phyloP scores from a whole-genome alignment of 2,329 filamentous ascomycete species.

The Neonectria ditissima region DNA sequence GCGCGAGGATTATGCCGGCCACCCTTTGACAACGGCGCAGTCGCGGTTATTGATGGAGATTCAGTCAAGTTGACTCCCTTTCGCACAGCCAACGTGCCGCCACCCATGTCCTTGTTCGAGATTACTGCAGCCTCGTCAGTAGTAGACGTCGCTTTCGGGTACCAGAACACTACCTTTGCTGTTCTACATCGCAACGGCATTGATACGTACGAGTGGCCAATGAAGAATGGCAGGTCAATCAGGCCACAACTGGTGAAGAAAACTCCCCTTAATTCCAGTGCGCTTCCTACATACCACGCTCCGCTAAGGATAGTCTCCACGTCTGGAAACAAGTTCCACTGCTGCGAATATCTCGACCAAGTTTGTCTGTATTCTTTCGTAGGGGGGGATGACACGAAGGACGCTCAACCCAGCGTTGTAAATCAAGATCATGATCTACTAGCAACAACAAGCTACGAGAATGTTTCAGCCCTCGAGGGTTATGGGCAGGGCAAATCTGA shows the following conservation, averaged over 20 bases:
- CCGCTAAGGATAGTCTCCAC: slow-evolving; percentile 51
- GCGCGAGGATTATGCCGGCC: slow-evolving; percentile 75
- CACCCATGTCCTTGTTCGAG: slow-evolving; percentile 90
- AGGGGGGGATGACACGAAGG: slow-evolving; percentile 26
- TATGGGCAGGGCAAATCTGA: slow-evolving; percentile 62
- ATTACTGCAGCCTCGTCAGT: slow-evolving; percentile 71
- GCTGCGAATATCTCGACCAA: slow-evolving; percentile 48
- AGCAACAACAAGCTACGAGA: slow-evolving; percentile 50
- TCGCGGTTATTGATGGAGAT: slow-evolving; percentile 86
- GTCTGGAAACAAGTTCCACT: slow-evolving; percentile 44
- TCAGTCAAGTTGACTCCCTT: slow-evolving; percentile 87
- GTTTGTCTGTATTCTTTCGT: slow-evolving; percentile 42
- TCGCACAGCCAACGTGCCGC: slow-evolving; percentile 85
- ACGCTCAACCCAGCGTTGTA: slow-evolving; percentile 32
- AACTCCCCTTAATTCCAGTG: slow-evolving; percentile 52
- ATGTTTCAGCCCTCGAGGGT: slow-evolving; percentile 45
- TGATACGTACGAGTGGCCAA: slow-evolving; percentile 76
- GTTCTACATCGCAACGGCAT: slow-evolving; percentile 77
- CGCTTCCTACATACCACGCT: slow-evolving; percentile 37
- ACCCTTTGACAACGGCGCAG: slow-evolving; percentile 81
- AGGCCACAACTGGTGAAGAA: slow-evolving; percentile 56
- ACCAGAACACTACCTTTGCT: slow-evolving; percentile 73
- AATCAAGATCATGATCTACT: slow-evolving; percentile 39
- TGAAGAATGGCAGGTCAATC: slow-evolving; percentile 65
- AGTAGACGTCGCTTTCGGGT: slow-evolving; percentile 80